Conservation (phyloP, 1,284 basidiomycete species). For the Takashimella koratensis region DNA sequence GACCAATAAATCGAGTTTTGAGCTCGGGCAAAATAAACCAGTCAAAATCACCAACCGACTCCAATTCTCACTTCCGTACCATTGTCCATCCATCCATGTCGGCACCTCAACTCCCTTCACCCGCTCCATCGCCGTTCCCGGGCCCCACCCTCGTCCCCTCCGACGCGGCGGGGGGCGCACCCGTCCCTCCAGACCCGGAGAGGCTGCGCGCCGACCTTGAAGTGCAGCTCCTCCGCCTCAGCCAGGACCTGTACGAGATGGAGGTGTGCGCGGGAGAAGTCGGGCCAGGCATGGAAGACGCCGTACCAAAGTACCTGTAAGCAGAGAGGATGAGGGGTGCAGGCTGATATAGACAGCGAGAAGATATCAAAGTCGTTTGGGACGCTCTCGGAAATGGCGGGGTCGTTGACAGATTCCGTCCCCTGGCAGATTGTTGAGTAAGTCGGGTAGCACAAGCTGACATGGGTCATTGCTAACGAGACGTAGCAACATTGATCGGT, state of each 20-base stretch:
- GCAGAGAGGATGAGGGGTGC: constrained; percentile 6
- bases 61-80: too few relatives aligned
- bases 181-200: constrained; percentile 19
- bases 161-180: constrained; percentile 2
- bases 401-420: constrained; percentile 35
- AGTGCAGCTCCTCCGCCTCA: constrained; percentile 26
- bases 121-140: constrained; percentile 28
- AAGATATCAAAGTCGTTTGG: constrained; percentile 33
- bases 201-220: constrained; percentile 33
- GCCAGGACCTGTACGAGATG: constrained; percentile 45
- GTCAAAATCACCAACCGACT: too few relatives aligned
- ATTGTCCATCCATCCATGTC: constrained; percentile 19
- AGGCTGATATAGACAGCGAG: constrained; percentile 13
- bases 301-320: constrained; percentile 37
- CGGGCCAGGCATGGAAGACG: constrained; percentile 30
- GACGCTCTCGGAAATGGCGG: constrained; percentile 25
- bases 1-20: too few relatives aligned
- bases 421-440: constrained; percentile 40
- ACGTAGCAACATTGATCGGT: constrained; percentile 24
- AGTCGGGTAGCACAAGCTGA: constrained; percentile 12
- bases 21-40: too few relatives aligned
- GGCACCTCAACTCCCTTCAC: constrained; percentile 29
- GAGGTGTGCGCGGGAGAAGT: constrained; percentile 47
- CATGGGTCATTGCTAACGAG: neutral
- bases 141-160: neutral